Base-by-base conservation (phyloP, 2,329 filamentous ascomycete species). In the Paraphoma sp. region DNA sequence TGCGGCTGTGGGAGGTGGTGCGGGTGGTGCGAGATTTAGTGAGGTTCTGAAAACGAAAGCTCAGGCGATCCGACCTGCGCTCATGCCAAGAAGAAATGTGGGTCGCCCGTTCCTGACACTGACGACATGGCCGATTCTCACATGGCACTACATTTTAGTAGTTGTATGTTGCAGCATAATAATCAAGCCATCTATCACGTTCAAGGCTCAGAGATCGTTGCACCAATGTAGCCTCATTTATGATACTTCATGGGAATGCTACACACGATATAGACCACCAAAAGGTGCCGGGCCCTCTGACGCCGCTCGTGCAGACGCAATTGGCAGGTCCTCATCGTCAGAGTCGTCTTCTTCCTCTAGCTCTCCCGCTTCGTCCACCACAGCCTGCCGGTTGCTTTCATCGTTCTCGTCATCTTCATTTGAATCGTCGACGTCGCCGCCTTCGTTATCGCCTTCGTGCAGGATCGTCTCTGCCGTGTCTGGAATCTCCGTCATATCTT, bases 401-500 rank as follows among this genome's bases (percentile, higher is more conserved):
- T 64, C 60, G 6, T 60, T 55, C 1, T 56, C 64, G 6, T 64
- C 59, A 5, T 64, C 63, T 2, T 63, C 62, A 1, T 65, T 60
- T 1, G 67, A 55, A 4, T 68, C 63, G 3, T 65, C 51, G 11
- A 54, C 54, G 14, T 51, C 51, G 9, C 48, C 59, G 10, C 54
- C 61, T n/a, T 57, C 61, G 17, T 60, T 58, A 10, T 59, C 58
- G 11, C 60, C 67, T 49, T 68, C 70, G 17, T 67, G 56, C 10
- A 67, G 48, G 10, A 71, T 66, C 4, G 54, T 59, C 14, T 66
- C 68, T 7, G 63, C 69, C 43, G 63, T 65, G 12, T 73, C 69
- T 5, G 67, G 69, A 17, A 64, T 53, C 55, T 75, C 72, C 2
- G 69, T 72, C 63, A 72, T 62, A 28, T 72, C 71, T 50, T 72